Percentiles rank a stretch among this genome's conserved stretches.
These are phyloP conservation scores for Gaertneriomyces sp. DNA, from an alignment of 192 early-diverging fungal species.

Conservation along the genomic window DNA sequence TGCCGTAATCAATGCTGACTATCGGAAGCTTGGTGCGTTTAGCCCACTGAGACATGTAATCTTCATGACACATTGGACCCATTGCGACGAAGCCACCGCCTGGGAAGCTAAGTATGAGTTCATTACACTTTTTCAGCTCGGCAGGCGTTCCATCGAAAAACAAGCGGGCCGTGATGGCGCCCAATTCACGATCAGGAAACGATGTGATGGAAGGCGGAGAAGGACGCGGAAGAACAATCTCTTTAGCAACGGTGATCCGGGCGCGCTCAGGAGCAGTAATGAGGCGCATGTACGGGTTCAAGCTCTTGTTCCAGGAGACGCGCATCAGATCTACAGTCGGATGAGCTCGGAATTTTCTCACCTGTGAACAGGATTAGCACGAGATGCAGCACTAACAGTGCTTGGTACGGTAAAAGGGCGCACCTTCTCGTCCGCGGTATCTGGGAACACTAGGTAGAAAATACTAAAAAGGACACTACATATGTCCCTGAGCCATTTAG, in stretches of 20 bases:
- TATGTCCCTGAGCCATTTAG: constrained; percentile 71
- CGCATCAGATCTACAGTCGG: constrained; percentile 84
- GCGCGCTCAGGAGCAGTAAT: constrained; percentile 45
- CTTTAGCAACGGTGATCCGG: constrained; percentile 33
- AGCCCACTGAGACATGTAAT: constrained; percentile 81
- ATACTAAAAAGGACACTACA: constrained; percentile 71
- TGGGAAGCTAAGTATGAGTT: constrained; percentile 44
- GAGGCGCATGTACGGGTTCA: constrained; percentile 63
- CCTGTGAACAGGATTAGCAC: constrained; percentile 23
- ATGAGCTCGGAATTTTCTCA: constrained; percentile 67
- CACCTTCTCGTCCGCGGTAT: constrained; percentile 80
- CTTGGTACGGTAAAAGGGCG: not conserved
- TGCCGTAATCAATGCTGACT: constrained; percentile 84
- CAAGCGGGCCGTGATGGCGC: constrained; percentile 40
- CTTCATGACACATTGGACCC: constrained; percentile 82
- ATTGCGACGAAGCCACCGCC: constrained; percentile 93
- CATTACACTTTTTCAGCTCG: constrained; percentile 22
- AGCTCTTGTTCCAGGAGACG: constrained; percentile 76
- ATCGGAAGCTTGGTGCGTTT: constrained; percentile 66
- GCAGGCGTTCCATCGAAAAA: constrained; percentile 41
- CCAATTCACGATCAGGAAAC: constrained; percentile 32
- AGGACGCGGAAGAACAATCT: constrained; percentile 43
- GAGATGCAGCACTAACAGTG: not conserved
- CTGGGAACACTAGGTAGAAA: constrained; percentile 82
- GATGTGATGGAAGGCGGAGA: constrained; percentile 36